Percentiles rank a stretch among this genome's conserved stretches.
phyloP scores from a whole-genome alignment of 495 filamentous ascomycete genomes.

The Paragyromitra xinjiangensis region DNA sequence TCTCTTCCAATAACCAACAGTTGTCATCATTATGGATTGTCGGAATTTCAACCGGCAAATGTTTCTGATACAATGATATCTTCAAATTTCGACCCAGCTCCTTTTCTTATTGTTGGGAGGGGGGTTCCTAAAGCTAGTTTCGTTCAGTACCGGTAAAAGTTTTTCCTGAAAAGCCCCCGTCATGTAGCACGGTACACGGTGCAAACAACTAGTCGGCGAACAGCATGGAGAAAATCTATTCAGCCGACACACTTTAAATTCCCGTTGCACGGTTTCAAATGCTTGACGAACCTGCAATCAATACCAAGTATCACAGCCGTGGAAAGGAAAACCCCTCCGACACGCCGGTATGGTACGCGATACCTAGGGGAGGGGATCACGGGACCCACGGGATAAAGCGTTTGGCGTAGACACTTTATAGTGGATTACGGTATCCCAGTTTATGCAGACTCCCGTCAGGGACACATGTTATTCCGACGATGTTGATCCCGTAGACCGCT shows the following conservation, averaged over 20 bases:
- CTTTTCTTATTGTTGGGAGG: neutral
- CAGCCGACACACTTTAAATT: neutral
- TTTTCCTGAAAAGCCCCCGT: neutral
- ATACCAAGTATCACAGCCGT: neutral
- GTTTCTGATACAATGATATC: neutral
- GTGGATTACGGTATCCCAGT: conserved; percentile 5
- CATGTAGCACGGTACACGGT: neutral
- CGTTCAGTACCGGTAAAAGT: neutral
- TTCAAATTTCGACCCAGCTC: neutral
- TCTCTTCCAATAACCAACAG: conserved; percentile 1
- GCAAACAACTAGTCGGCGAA: neutral
- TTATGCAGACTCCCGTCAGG: conserved; percentile 30
- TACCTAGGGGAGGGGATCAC: neutral
- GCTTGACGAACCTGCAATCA: neutral
- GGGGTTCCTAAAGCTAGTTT: neutral
- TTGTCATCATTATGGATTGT: neutral
- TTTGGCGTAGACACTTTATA: neutral
- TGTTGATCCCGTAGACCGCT: conserved; percentile 17
- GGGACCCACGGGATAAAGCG: neutral
- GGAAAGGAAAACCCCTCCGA: neutral
- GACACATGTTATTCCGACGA: conserved; percentile 18
- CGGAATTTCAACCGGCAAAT: neutral
- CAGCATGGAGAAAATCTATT: neutral
- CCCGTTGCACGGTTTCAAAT: neutral
- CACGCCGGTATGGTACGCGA: conserved; percentile 16